phyloP scores from a whole-genome alignment of 2,329 filamentous ascomycete genomes.

The Aureobasidium pullulans region DNA sequence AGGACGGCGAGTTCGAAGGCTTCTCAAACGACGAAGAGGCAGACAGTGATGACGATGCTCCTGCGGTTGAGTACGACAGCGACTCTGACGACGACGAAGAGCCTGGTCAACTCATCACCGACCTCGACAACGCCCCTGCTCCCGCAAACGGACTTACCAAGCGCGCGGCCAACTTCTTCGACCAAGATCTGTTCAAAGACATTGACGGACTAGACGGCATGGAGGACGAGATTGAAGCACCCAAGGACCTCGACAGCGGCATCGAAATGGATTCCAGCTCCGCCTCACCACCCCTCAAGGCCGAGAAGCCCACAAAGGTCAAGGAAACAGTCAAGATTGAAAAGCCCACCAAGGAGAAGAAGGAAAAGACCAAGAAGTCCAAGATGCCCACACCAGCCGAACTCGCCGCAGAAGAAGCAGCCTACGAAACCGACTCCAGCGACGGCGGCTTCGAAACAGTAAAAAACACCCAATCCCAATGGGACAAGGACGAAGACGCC shows the following conservation, averaged over 20 bases:
- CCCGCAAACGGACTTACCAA: conserved; percentile 63
- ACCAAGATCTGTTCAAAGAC: conserved; percentile 87
- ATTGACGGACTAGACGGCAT: conserved; percentile 60
- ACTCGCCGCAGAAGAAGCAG: conserved; percentile 24
- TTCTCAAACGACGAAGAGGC: conserved; percentile 62
- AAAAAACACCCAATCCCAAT: conserved; percentile 49
- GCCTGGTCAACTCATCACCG: conserved; percentile 48
- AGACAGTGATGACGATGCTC: conserved; percentile 49
- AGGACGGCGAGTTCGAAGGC: conserved; percentile 88
- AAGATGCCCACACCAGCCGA: conserved; percentile 1
- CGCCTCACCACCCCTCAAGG: conserved; percentile 21
- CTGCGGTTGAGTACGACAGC: conserved; percentile 53
- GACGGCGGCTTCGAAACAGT: conserved; percentile 59
- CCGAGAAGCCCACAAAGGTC: conserved; percentile 18
- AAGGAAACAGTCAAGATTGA: conserved; percentile 18
- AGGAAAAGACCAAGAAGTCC: not conserved
- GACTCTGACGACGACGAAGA: conserved; percentile 50
- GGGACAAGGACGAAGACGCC: conserved; percentile 54
- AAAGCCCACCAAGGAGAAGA: conserved; percentile 13
- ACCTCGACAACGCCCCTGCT: conserved; percentile 48
- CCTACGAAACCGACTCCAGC: conserved; percentile 28
- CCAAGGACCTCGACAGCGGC: conserved; percentile 39
- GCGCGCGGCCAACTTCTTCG: conserved; percentile 82
- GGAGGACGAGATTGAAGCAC: conserved; percentile 35
- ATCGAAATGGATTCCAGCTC: conserved; percentile 28